Conservation (phyloP, 352 stramenopile genomes). For the Phytophthora fragariae region DNA sequence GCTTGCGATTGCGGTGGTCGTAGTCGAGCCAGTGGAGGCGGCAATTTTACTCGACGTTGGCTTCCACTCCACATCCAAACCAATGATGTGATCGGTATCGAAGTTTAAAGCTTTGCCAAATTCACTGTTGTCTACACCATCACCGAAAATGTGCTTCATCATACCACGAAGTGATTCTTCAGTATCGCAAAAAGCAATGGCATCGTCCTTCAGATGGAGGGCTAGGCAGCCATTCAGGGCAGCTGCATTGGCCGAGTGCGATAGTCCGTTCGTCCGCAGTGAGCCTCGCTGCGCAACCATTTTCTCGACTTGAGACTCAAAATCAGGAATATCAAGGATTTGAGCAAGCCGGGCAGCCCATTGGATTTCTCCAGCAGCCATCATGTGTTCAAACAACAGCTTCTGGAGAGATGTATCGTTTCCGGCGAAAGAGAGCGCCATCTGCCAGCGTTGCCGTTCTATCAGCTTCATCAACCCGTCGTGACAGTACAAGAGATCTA, state of each 20-base stretch:
- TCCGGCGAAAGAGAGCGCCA: conserved; percentile 75
- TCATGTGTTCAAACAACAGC: conserved; percentile 57
- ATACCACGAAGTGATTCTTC: conserved; percentile 41
- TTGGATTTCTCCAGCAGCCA: conserved; percentile 50
- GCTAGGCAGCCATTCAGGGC: conserved; percentile 44
- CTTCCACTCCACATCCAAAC: conserved; percentile 80
- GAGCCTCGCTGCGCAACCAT: conserved; percentile 25
- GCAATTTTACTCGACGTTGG: conserved; percentile 56
- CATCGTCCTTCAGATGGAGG: conserved; percentile 32
- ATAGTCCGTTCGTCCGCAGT: conserved; percentile 20
- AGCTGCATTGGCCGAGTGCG: conserved; percentile 30
- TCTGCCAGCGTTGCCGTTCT: conserved; percentile 68
- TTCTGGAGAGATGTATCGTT: conserved; percentile 58
- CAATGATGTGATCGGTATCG: conserved; percentile 39
- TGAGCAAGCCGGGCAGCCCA: conserved; percentile 49
- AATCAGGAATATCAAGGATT: conserved; percentile 51
- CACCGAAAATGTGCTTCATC: conserved; percentile 41
- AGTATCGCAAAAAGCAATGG: conserved; percentile 53
- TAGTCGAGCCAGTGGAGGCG: conserved; percentile 28
- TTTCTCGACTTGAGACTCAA: conserved; percentile 37
- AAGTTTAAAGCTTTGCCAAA: conserved; percentile 3
- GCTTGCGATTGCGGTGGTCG: conserved; percentile 52
- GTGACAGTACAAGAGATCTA: conserved; percentile 65
- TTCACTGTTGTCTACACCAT: conserved; percentile 1
- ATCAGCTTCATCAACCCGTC: conserved; percentile 72